These are phyloP conservation scores for Sporisorium exsertum DNA, from an alignment of 1,284 basidiomycete genomes.

Conservation along the genomic window DNA sequence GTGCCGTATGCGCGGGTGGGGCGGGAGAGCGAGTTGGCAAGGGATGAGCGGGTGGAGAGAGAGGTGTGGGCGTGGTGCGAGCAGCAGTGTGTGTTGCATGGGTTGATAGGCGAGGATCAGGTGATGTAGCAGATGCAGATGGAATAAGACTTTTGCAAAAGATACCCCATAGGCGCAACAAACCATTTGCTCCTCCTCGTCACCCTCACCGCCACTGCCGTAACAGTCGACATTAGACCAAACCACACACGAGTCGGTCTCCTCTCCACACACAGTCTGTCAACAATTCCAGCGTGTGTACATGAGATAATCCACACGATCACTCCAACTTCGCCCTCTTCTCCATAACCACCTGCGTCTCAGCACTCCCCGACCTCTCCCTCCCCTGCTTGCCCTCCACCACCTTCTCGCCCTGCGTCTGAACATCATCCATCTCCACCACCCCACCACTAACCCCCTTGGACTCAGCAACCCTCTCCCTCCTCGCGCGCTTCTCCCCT, in stretches of 20 bases:
- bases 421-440: constrained; percentile 19
- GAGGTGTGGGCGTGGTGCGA: constrained; percentile 53
- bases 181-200: too few species aligned
- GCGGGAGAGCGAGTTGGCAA: constrained; percentile 25
- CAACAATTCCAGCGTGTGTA: too few species aligned
- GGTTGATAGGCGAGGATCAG: constrained; percentile 1
- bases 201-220: too few species aligned
- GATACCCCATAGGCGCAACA: too few species aligned
- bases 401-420: constrained; percentile 21
- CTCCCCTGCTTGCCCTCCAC: background rate
- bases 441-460: background rate
- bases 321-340: constrained; percentile 19
- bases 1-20: constrained; percentile 54
- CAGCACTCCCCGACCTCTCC: constrained; percentile 15
- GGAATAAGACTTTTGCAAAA: background rate
- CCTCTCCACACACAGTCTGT: too few species aligned
- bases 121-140: background rate
- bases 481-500: background rate
- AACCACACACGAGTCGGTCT: too few species aligned
- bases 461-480: constrained; percentile 18
- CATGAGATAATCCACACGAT: background rate
- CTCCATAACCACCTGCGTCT: background rate
- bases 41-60: constrained; percentile 6
- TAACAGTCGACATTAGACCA: too few species aligned
- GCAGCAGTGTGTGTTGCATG: constrained; percentile 32